Conservation (phyloP, 2,329 filamentous ascomycete genomes). For the Cercospora zeae-maydis region DNA sequence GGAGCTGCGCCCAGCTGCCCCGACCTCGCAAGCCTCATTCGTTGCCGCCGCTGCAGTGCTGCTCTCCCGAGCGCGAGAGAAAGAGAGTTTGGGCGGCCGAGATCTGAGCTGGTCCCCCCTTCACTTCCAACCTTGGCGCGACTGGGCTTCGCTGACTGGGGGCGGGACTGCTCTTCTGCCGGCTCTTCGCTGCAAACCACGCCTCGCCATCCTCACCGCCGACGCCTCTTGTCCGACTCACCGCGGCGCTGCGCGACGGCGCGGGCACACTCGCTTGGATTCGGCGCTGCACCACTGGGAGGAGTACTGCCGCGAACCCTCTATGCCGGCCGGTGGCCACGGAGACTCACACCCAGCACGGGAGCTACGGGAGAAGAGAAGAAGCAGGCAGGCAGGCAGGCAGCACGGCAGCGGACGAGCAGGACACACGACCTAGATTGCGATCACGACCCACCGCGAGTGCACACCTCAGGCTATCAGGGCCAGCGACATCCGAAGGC, state of each 20-base stretch:
- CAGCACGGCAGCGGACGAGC: constrained; percentile 2
- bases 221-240: not conserved
- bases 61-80: no score
- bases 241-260: constrained; percentile 7
- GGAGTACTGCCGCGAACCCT: not conserved
- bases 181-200: not conserved
- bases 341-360: constrained; percentile 1
- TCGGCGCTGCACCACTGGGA: not conserved
- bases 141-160: not conserved
- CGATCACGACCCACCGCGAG: not conserved
- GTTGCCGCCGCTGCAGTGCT: no score
- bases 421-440: not conserved
- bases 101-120: constrained; percentile 1
- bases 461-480: not conserved
- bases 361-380: constrained; percentile 3
- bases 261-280: constrained; percentile 10
- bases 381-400: constrained; percentile 9
- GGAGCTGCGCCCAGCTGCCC: not conserved
- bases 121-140: not conserved
- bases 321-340: not conserved
- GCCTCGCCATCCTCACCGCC: constrained; percentile 4
- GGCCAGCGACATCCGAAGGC: not conserved
- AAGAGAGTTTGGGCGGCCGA: not conserved
- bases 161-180: not conserved
- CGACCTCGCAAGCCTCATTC: not conserved